Conservation (phyloP, 495 filamentous ascomycete species). For the Penicillium longicatenatum region DNA sequence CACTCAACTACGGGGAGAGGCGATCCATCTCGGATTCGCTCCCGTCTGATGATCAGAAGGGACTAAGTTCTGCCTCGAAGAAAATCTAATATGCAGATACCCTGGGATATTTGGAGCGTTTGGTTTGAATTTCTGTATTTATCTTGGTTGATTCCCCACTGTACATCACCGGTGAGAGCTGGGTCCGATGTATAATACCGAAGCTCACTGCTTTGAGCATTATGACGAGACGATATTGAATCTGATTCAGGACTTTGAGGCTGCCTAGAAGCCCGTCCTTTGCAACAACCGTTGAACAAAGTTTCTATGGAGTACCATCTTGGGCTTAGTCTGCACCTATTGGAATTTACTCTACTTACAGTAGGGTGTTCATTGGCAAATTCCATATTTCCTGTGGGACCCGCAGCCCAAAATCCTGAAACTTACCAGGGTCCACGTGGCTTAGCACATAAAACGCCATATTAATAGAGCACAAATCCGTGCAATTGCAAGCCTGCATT, state of each 20-base stretch:
- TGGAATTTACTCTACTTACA: too few species aligned
- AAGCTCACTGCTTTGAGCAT: background rate
- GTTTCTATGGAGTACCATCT: background rate
- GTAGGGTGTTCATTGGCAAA: too few species aligned
- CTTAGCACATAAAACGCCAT: too few species aligned
- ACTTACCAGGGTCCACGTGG: too few species aligned
- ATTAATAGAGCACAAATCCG: too few species aligned
- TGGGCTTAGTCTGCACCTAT: background rate
- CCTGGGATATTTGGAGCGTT: background rate
- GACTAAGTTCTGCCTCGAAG: constrained; percentile 13
- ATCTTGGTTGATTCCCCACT: background rate
- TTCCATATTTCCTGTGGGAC: too few species aligned
- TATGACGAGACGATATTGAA: background rate
- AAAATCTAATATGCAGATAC: constrained; percentile 13
- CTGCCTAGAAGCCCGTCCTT: background rate
- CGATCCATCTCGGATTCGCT: constrained; percentile 18
- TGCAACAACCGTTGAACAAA: background rate
- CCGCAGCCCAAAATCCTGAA: too few species aligned
- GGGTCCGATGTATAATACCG: background rate
- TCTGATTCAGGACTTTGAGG: background rate
- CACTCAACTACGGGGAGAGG: constrained; percentile 2
- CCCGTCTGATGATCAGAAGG: constrained; percentile 24
- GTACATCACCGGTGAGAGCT: background rate
- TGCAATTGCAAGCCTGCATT: too few species aligned
- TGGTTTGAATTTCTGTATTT: background rate